Base-by-base conservation (phyloP, 2,329 filamentous ascomycete species). In the Dactylellina drechsleri region DNA sequence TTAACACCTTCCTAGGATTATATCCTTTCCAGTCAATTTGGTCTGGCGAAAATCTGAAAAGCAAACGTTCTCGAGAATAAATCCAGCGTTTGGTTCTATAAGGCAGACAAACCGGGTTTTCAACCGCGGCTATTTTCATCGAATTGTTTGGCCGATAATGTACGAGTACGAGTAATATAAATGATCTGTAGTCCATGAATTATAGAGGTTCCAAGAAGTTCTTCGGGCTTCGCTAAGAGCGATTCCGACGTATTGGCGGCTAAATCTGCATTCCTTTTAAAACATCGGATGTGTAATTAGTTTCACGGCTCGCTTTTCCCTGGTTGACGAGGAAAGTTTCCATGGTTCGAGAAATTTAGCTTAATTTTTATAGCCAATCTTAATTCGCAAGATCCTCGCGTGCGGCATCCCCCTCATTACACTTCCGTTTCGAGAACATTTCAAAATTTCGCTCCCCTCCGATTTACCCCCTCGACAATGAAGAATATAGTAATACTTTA, bases 331-430 rank as follows among this genome's bases (percentile, higher is more conserved):
- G 56, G 56, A 18, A 16, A 15, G 36, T 18, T 60, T 49, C 56
- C 56, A 60, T 60, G 56, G 56, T 60, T 60, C 56, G 26, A 18
- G 13, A 49, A 41, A 15, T 49, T 18, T 60, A 41, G 16, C 28
- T 45, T 26, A n/a, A 16, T 28, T 23, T 23, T 23, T 45, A 60
- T 10, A n/a, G 26, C 41, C 7, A 10, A 47, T 47, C 43, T 47
- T 47, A 18, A 31, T 15, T 23, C 18, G 56, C 15, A 20, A 13
- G 23, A 58, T 7, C 41, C 23, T 20, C 56, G 40, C 18, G n/a
- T 53, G 4, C 36, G 41, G 40, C 18, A 23, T 4, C 4, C 23
- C 23, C 23, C 23, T 23, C 23, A 23, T 23, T 23, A 2, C 4
- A 23, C 2, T 28, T 16, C 15, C 47, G 10, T 36, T 10, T 36